phyloP scores from a whole-genome alignment of 2,329 filamentous ascomycete species.

The Colletotrichum musae region DNA sequence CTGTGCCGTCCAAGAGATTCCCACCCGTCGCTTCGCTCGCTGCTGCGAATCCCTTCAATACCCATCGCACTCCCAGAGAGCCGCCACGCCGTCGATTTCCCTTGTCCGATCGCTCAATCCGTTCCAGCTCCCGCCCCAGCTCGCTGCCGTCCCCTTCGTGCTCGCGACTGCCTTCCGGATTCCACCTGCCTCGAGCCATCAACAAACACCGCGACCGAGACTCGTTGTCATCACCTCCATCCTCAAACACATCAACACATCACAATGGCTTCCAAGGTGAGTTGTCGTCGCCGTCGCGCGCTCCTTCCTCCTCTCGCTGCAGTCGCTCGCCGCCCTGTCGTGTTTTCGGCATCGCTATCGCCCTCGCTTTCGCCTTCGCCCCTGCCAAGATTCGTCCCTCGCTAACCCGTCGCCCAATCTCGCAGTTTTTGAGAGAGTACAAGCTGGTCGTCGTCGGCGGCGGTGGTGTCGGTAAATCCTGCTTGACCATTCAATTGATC shows the following conservation, averaged over 20 bases:
- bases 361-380: conserved; percentile 7
- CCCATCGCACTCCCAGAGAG: neutral
- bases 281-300: conserved; percentile 37
- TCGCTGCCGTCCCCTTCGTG: neutral
- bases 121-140: too few relatives aligned
- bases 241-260: conserved; percentile 28
- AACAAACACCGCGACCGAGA: conserved; percentile 26
- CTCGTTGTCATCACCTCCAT: conserved; percentile 12
- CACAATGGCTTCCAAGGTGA: conserved; percentile 59
- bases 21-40: conserved; percentile 39
- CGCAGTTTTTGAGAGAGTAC: conserved; percentile 89
- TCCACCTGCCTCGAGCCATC: conserved; percentile 31
- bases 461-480: conserved; percentile 98
- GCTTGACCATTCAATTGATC: conserved; percentile 96
- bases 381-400: conserved; percentile 36
- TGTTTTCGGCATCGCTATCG: neutral
- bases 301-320: neutral
- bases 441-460: conserved; percentile 98
- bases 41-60: conserved; percentile 1
- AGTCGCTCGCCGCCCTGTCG: neutral
- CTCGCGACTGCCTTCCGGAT: conserved; percentile 30
- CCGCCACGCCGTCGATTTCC: neutral
- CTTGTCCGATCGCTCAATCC: neutral
- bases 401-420: conserved; percentile 42
- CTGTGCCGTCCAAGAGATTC: conserved; percentile 40